phyloP scores from a whole-genome alignment of 371 early-diverging fungal species.

The Mortierella sp. region DNA sequence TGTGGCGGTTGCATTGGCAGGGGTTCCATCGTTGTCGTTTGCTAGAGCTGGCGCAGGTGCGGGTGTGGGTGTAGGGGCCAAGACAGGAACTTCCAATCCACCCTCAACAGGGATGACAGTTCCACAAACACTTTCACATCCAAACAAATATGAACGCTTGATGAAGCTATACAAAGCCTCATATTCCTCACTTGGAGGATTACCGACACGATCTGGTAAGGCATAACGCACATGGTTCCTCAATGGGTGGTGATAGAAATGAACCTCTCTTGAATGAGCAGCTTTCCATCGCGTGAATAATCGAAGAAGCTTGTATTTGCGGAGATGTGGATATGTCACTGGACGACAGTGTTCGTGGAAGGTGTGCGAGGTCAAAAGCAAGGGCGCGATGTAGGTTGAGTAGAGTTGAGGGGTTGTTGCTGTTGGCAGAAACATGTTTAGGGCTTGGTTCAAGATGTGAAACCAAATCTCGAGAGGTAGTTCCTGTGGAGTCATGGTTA shows the following conservation, averaged over 20 bases:
- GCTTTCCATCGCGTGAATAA: constrained; percentile 54
- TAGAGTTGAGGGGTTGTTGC: constrained; percentile 45
- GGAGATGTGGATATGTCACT: constrained; percentile 40
- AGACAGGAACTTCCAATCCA: constrained; percentile 34
- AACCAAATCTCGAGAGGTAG: constrained; percentile 52
- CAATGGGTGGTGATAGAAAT: constrained; percentile 50
- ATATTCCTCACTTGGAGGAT: constrained; percentile 53
- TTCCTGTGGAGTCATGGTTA: constrained; percentile 17
- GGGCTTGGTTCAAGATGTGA: constrained; percentile 45
- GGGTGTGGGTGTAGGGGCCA: constrained; percentile 10
- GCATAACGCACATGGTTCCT: constrained; percentile 48
- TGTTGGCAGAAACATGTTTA: constrained; percentile 37
- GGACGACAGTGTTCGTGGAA: constrained; percentile 49
- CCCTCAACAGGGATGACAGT: constrained; percentile 55
- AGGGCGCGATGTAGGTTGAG: constrained; percentile 34
- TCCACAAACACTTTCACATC: constrained; percentile 53
- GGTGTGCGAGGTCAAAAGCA: constrained; percentile 41
- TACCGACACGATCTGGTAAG: constrained; percentile 49
- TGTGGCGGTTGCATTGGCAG: constrained; percentile 1
- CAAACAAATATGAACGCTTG: constrained; percentile 51
- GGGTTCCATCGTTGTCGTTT: constrained; percentile 1
- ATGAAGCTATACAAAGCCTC: constrained; percentile 52
- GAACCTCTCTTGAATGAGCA: constrained; percentile 52
- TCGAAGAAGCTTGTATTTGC: constrained; percentile 45
- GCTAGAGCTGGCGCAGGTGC: constrained; percentile 12